phyloP scores from a whole-genome alignment of 768 basidiomycete species.

The Mycena kentingensis region DNA sequence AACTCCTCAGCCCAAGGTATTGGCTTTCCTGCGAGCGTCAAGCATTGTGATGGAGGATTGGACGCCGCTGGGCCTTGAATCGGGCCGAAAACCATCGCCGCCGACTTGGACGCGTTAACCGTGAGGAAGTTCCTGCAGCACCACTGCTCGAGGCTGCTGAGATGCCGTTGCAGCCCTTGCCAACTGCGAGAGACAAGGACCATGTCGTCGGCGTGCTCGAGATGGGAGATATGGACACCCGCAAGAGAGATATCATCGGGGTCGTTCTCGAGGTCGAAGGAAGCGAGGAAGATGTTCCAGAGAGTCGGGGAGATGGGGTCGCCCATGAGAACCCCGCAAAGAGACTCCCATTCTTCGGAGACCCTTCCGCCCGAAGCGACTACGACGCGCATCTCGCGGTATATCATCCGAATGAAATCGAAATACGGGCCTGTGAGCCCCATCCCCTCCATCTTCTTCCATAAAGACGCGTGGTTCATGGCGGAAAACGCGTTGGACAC shows the following conservation, averaged over 20 bases:
- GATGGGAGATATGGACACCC: neutral
- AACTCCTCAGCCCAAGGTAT: slow-evolving; percentile 1
- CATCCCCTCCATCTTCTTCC: neutral
- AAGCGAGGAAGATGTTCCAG: slow-evolving; percentile 9
- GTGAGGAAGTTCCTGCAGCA: slow-evolving; percentile 20
- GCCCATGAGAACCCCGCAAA: slow-evolving; percentile 6
- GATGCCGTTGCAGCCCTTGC: slow-evolving; percentile 8
- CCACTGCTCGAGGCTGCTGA: neutral
- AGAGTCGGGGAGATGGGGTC: slow-evolving; percentile 9
- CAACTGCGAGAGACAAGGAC: neutral
- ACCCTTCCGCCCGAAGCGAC: neutral
- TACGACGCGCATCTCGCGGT: slow-evolving; percentile 3
- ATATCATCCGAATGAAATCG: slow-evolving; percentile 6
- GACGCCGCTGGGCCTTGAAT: neutral
- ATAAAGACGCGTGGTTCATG: slow-evolving; percentile 19
- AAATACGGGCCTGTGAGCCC: slow-evolving; percentile 5
- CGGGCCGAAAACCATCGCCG: slow-evolving; percentile 17
- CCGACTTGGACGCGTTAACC: slow-evolving; percentile 20
- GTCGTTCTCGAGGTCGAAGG: neutral
- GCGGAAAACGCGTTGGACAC: slow-evolving; percentile 38
- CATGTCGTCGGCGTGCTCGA: neutral
- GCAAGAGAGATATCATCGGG: neutral
- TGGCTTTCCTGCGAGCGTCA: neutral
- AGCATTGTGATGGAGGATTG: neutral
- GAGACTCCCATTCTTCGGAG: slow-evolving; percentile 6